phyloP scores from a whole-genome alignment of 352 stramenopile species.

The Phytophthora agathidicida region DNA sequence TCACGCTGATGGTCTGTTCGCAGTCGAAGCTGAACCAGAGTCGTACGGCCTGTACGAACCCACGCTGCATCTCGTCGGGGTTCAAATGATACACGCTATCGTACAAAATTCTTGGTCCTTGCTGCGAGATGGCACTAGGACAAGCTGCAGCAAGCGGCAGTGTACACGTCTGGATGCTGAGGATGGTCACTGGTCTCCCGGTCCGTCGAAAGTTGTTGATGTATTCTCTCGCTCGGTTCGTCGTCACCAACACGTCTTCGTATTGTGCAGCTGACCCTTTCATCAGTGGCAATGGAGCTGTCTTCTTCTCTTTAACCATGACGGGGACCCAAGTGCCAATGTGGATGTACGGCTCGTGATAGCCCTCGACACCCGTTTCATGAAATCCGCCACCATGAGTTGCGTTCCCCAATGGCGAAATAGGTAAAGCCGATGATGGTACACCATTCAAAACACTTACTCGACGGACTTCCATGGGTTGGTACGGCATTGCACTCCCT shows the following conservation, averaged over 20 bases:
- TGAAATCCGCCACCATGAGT: slow-evolving; percentile 10
- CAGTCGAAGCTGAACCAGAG: slow-evolving; percentile 87
- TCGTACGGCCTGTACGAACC: slow-evolving; percentile 70
- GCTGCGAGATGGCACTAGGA: slow-evolving; percentile 68
- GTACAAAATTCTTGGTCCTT: slow-evolving; percentile 62
- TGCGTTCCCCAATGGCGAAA: slow-evolving; percentile 45
- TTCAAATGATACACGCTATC: slow-evolving; percentile 65
- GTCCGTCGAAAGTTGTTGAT: slow-evolving; percentile 65
- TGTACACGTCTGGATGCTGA: slow-evolving; percentile 70
- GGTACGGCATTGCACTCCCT: slow-evolving; percentile 13
- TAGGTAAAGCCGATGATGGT: slow-evolving; percentile 5
- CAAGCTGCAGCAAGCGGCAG: slow-evolving; percentile 66
- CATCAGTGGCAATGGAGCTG: slow-evolving; percentile 30
- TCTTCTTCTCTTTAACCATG: slow-evolving; percentile 53
- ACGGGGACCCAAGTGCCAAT: slow-evolving; percentile 79
- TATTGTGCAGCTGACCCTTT: slow-evolving; percentile 49
- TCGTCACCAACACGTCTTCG: slow-evolving; percentile 74
- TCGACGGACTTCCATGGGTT: slow-evolving; percentile 33
- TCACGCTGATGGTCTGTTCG: slow-evolving; percentile 80
- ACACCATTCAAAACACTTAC: slow-evolving; percentile 19
- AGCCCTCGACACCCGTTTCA: slow-evolving; percentile 15
- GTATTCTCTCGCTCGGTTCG: slow-evolving; percentile 64
- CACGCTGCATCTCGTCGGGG: slow-evolving; percentile 51
- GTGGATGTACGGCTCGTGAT: slow-evolving; percentile 77
- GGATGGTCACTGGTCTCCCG: slow-evolving; percentile 65